phyloP scores from a whole-genome alignment of 345 rosid species.

The Syzygium aqueum region DNA sequence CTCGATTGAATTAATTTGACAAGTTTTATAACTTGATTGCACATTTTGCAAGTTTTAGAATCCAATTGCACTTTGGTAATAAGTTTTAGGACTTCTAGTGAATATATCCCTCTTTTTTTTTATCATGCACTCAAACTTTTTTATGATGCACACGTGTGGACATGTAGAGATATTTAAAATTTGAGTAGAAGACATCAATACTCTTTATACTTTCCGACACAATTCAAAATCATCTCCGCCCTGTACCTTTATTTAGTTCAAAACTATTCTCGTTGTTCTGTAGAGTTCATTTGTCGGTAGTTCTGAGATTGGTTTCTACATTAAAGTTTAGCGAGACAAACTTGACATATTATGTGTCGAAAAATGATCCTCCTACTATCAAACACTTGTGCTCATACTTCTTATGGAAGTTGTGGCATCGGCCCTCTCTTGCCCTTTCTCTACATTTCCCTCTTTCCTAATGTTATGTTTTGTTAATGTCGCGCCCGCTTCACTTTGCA shows the following conservation, averaged over 20 bases:
- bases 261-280: neutral
- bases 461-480: neutral
- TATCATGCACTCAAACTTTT: too few relatives aligned
- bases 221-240: neutral
- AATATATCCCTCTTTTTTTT: too few relatives aligned
- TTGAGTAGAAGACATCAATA: neutral
- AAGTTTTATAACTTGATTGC: accelerated
- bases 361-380: neutral
- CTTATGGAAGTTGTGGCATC: neutral
- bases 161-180: neutral
- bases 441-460: neutral
- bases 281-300: neutral
- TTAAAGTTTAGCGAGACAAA: neutral
- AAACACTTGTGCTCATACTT: neutral
- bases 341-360: neutral
- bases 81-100: accelerated
- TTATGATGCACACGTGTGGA: neutral
- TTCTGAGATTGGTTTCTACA: neutral
- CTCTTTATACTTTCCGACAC: neutral
- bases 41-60: too few relatives aligned
- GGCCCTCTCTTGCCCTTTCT: neutral
- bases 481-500: neutral
- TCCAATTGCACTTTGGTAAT: accelerated
- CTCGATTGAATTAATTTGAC: too few relatives aligned
- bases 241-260: neutral